These are phyloP conservation scores for Spiromastix sp. DNA, from an alignment of 2,329 filamentous ascomycete genomes.

Conservation along the genomic window DNA sequence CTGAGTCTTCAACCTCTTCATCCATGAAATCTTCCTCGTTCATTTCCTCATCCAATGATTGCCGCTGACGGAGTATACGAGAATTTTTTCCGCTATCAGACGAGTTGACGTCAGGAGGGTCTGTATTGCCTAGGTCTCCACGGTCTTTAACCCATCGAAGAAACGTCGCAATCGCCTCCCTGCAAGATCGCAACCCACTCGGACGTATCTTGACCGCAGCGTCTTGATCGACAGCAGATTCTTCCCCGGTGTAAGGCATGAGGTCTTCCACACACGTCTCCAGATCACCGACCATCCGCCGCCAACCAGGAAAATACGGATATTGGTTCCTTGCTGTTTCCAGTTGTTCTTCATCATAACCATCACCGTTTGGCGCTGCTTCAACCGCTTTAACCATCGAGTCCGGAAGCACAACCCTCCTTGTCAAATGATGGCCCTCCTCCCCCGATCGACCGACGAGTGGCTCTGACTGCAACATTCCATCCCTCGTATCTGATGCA, in stretches of 20 bases:
- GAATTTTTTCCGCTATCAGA: not conserved
- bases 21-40: too few species aligned
- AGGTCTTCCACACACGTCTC: conserved; percentile 10
- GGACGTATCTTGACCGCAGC: not conserved
- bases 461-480: not conserved
- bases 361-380: not conserved
- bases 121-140: not conserved
- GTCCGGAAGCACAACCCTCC: conserved; percentile 1
- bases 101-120: not conserved
- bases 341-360: too few species aligned
- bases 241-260: conserved; percentile 4
- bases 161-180: conserved; percentile 9
- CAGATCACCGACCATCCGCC: conserved; percentile 9
- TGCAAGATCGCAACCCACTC: conserved; percentile 8
- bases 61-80: not conserved
- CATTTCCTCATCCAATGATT: too few species aligned
- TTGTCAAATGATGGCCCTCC: too few species aligned
- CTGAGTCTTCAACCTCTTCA: too few species aligned
- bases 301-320: not conserved
- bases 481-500: not conserved
- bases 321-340: not conserved
- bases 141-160: conserved; percentile 7
- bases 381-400: not conserved
- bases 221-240: not conserved
- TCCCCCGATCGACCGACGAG: not conserved